Conservation (phyloP, 2,329 filamentous ascomycete genomes). For the Pseudohalonectria lignicola region DNA sequence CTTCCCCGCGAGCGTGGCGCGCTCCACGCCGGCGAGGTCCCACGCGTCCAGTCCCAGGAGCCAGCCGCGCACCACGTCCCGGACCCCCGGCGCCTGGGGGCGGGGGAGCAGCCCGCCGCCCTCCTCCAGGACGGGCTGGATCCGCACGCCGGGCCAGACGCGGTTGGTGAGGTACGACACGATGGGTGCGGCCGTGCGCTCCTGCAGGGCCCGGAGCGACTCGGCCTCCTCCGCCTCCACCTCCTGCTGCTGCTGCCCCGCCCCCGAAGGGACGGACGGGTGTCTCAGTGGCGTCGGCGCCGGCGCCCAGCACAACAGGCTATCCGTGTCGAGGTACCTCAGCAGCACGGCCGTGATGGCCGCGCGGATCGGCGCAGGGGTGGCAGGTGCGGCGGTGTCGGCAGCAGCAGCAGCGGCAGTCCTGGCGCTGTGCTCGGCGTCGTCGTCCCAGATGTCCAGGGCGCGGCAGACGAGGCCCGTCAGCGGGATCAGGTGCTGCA, state of each 20-base stretch:
- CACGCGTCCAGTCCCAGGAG: conserved; percentile 59
- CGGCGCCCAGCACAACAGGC: conserved; percentile 79
- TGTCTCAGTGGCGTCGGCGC: conserved; percentile 24
- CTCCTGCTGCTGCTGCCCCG: conserved; percentile 21
- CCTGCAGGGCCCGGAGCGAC: conserved; percentile 63
- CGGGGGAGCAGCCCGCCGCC: conserved; percentile 63
- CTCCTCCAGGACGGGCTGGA: conserved; percentile 77
- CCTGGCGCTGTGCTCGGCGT: conserved; percentile 32
- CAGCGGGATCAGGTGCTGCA: conserved; percentile 79
- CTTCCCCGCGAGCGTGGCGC: conserved; percentile 76
- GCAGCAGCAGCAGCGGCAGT: too few relatives aligned
- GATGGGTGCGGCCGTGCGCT: conserved; percentile 56
- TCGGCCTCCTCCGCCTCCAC: not conserved
- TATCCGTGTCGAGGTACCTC: conserved; percentile 86
- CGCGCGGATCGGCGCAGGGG: conserved; percentile 38
- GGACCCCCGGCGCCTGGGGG: conserved; percentile 63
- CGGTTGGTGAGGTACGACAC: conserved; percentile 58
- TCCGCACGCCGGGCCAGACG: conserved; percentile 76
- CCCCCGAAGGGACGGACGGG: not conserved
- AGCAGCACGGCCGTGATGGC: conserved; percentile 59
- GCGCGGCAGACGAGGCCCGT: conserved; percentile 79
- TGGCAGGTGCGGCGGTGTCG: not conserved
- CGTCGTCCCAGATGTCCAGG: conserved; percentile 65
- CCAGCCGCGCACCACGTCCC: conserved; percentile 70
- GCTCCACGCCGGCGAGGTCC: conserved; percentile 79